phyloP scores from a whole-genome alignment of 306 rosid species.

The Comarum palustre region DNA sequence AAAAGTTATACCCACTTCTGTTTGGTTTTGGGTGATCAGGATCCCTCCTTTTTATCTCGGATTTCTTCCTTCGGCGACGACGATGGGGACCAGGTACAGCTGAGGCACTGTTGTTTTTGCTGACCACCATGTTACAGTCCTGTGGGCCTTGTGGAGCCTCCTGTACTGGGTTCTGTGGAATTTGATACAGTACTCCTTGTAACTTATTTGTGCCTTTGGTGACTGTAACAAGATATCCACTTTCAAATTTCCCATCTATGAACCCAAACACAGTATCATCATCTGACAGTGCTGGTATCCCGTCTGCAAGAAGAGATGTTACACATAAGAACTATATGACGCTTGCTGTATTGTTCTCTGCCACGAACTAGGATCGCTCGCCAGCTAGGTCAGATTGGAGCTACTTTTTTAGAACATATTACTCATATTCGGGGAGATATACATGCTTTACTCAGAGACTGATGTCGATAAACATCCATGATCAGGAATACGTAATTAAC shows the following conservation, averaged over 20 bases:
- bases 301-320: slow-evolving; percentile 26
- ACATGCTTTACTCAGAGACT: background rate
- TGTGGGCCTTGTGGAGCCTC: slow-evolving; percentile 21
- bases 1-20: slow-evolving; percentile 93
- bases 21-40: slow-evolving; percentile 93
- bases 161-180: slow-evolving; percentile 34
- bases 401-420: too few species aligned
- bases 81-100: slow-evolving; percentile 46
- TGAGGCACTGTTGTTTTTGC: slow-evolving; percentile 32
- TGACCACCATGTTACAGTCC: slow-evolving; percentile 20
- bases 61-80: slow-evolving; percentile 78
- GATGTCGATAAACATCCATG: background rate
- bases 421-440: too few species aligned
- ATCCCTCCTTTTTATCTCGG: slow-evolving; percentile 76
- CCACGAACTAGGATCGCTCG: too few species aligned
- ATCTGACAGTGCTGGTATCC: slow-evolving; percentile 34
- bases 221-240: slow-evolving; percentile 86
- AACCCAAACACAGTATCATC: slow-evolving; percentile 57
- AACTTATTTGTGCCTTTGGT: slow-evolving; percentile 69
- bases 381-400: too few species aligned
- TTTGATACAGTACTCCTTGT: slow-evolving; percentile 74
- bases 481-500: background rate
- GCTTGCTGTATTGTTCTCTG: too few species aligned
- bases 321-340: background rate
- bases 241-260: slow-evolving; percentile 89